phyloP scores from a whole-genome alignment of 1,139 yeast genomes.

The Scheffersomyces illinoinensis region DNA sequence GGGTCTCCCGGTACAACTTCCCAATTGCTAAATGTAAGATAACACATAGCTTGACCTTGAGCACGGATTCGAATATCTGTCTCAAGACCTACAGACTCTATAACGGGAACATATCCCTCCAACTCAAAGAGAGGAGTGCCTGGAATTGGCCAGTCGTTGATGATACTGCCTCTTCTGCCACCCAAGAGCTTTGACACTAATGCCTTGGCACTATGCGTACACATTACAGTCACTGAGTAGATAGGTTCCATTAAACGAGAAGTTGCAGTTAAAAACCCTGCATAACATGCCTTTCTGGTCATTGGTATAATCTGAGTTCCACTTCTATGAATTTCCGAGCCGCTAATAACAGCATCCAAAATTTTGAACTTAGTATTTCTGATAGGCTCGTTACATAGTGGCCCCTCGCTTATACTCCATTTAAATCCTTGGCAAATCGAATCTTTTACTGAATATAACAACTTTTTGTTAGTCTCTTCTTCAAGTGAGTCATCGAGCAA shows the following conservation, averaged over 20 bases:
- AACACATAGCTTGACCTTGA: slow-evolving; percentile 76
- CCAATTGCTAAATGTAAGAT: slow-evolving; percentile 71
- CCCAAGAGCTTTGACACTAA: slow-evolving; percentile 53
- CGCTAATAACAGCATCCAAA: slow-evolving; percentile 58
- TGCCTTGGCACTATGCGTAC: slow-evolving; percentile 47
- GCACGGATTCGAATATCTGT: slow-evolving; percentile 79
- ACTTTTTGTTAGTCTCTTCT: slow-evolving; percentile 58
- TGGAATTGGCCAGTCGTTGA: slow-evolving; percentile 55
- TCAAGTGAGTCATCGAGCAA: slow-evolving; percentile 78
- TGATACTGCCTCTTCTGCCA: slow-evolving; percentile 62
- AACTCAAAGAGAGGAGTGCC: slow-evolving; percentile 73
- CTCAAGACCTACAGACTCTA: slow-evolving; percentile 88
- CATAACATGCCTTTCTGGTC: slow-evolving; percentile 79
- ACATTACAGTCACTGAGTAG: slow-evolving; percentile 61
- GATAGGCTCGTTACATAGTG: slow-evolving; percentile 83
- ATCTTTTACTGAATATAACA: slow-evolving; percentile 50
- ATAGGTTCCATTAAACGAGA: slow-evolving; percentile 86
- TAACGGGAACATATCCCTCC: slow-evolving; percentile 75
- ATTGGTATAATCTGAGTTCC: slow-evolving; percentile 83
- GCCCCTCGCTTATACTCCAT: slow-evolving; percentile 87
- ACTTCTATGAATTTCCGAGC: slow-evolving; percentile 48
- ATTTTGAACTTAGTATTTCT: slow-evolving; percentile 72
- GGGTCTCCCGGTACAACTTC: slow-evolving; percentile 90
- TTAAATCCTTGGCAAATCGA: slow-evolving; percentile 73
- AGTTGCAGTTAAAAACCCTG: slow-evolving; percentile 74